Base-by-base conservation (phyloP, 2,329 filamentous ascomycete species). In the Ploettnerulaceae sp. region DNA sequence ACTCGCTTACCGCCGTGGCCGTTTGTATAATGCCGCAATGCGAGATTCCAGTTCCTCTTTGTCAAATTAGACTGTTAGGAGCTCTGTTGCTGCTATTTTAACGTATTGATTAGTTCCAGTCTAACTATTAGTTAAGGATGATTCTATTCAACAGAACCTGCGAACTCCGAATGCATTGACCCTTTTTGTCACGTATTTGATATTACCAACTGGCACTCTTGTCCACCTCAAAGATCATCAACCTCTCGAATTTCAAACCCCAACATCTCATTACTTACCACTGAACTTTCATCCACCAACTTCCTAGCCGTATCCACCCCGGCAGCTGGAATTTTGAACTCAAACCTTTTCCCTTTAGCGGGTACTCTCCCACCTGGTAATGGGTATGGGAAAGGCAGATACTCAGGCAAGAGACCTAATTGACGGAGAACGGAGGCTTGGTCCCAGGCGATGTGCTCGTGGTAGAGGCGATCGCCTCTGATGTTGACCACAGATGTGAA, bases 381-480 rank as follows among this genome's bases (percentile, higher is more conserved):
- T 0, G 71, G 54, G 57, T 82, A 77, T 0, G 80, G 81, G 20
- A 56, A 63, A 1, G 58, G 60, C 0, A 63, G 52, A 22, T 61
- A 62, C 40, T 59, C 53, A 3, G 60, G 60, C 40, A 87, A 60
- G 15, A 85, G 60, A 0, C 78, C 82, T 1, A 83, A 62, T 59
- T 86, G 82, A 5, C 70, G 64, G 7, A 87, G 65, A 1, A 77
- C 73, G 0, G 77, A 82, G 0, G 70, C 77, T 60, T 86, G 81
- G 49, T 87, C 82, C 82, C 82, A 87, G 11, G 73, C 68, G 33
- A 87, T 86, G 55, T 86, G 82, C 61, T 87, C 83, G 53, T 86
- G 81, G 54, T 79, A 84, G 0, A 87, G 65, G 0, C 81, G 69
- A 58, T 86, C 81, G 2, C 83, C 83, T 1, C 83, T 74, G 43